Evolutionary conservation across 2,329 filamentous ascomycete species (phyloP).

Genomic region (Botrytis hyacinthi): DNA sequence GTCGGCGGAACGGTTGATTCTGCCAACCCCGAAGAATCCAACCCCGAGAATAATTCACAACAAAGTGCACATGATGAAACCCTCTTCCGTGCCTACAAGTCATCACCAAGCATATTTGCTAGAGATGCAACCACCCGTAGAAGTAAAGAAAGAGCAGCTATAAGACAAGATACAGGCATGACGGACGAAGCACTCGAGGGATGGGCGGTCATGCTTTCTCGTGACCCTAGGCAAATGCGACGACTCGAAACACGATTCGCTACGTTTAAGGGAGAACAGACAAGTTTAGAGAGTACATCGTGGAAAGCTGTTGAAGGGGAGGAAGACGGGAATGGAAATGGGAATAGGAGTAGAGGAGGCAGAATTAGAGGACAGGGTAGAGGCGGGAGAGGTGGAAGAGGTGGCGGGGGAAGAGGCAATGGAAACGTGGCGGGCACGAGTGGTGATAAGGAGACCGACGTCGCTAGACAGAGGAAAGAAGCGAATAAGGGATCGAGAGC

Average conservation of each 20-base stretch:
- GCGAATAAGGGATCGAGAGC: constrained; percentile 77
- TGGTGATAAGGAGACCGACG: constrained; percentile 69
- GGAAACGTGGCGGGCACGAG: constrained; percentile 63
- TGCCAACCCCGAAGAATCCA: constrained; percentile 48
- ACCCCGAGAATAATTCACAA: constrained; percentile 47
- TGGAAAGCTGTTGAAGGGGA: constrained; percentile 58
- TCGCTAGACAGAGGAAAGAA: constrained; percentile 73
- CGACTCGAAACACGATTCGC: constrained; percentile 69
- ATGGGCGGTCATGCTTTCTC: constrained; percentile 81
- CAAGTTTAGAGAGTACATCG: constrained; percentile 61
- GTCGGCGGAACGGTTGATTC: constrained; percentile 85
- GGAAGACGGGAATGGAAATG: constrained; percentile 41
- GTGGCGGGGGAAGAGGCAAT: constrained; percentile 52
- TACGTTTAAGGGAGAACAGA: constrained; percentile 65
- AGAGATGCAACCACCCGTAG: constrained; percentile 70
- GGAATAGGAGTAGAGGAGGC: constrained; percentile 45
- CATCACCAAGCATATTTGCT: constrained; percentile 63
- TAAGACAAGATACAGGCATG: constrained; percentile 80
- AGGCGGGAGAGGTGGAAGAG: constrained; percentile 46
- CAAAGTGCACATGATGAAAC: constrained; percentile 61
- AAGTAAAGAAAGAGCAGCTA: constrained; percentile 56
- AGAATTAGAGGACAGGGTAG: constrained; percentile 47
- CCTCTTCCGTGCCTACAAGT: constrained; percentile 71
- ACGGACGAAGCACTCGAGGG: constrained; percentile 93
- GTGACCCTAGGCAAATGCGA: constrained; percentile 67